A percentile compares a stretch with the other conserved stretches of the same genome.
phyloP scores from a whole-genome alignment of 148 eudicot genomes.

The Heliosperma pusillum region DNA sequence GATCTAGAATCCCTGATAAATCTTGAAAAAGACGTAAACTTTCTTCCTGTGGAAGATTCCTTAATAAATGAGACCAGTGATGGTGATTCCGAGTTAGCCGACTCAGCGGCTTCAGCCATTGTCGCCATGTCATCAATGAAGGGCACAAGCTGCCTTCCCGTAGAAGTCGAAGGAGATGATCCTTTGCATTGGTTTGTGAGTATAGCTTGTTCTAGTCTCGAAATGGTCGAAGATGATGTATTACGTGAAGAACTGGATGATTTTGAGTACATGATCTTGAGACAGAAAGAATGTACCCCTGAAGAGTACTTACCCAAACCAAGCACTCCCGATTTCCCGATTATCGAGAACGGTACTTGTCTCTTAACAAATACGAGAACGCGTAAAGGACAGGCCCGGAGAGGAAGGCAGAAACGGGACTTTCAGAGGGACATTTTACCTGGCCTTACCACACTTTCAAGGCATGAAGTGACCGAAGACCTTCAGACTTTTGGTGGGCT shows the following conservation, averaged over 20 bases:
- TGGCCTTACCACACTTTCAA: constrained; percentile 65
- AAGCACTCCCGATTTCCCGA: constrained; percentile 43
- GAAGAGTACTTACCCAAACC: constrained; percentile 84
- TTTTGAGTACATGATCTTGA: constrained; percentile 67
- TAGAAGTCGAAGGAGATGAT: constrained; percentile 34
- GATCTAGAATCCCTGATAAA: constrained; percentile 36
- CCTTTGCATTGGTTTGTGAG: constrained; percentile 56
- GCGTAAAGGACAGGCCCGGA: constrained; percentile 63
- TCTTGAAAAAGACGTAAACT: constrained; percentile 26
- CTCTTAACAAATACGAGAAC: constrained; percentile 31
- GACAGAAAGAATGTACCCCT: constrained; percentile 41
- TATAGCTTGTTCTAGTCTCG: constrained; percentile 35
- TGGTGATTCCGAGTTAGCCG: constrained; percentile 21
- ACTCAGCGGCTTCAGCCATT: constrained; percentile 63
- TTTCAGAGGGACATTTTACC: constrained; percentile 93
- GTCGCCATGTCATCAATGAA: constrained; percentile 50
- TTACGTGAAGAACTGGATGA: constrained; percentile 45
- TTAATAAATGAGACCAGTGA: constrained; percentile 23
- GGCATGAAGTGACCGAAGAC: constrained; percentile 92
- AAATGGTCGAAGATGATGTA: constrained; percentile 18
- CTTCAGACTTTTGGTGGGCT: constrained; percentile 80
- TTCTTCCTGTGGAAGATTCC: constrained; percentile 22
- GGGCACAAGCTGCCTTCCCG: constrained; percentile 9
- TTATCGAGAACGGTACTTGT: constrained; percentile 31
- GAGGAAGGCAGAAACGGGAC: constrained; percentile 81